Evolutionary conservation across 2,329 filamentous ascomycete species (phyloP), one percentile per base, ranked within the genome.

Genomic region (Trichophaea hybrida): DNA sequence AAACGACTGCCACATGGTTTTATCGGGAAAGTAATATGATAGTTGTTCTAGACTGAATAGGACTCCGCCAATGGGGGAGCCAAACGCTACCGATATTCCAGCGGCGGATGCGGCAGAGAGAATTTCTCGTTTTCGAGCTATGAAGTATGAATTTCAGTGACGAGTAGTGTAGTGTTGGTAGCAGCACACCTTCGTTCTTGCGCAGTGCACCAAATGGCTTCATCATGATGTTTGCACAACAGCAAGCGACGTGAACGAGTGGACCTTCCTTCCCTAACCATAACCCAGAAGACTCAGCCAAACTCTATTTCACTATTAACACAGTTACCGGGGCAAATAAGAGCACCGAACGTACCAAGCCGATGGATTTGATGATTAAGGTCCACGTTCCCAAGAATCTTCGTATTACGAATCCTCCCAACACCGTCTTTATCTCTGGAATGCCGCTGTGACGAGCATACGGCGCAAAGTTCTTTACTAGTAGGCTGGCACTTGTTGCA

Each of bases 1-100:
- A 70, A 98, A 98, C 69, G 89, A 95, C 72, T 96, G 93, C 93
- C 93, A 98, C 93, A 98, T 97, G 7, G 93, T 97, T 73, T 97
- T 97, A 73, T 97, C 91, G 0, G 93, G 91, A 68, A 97, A 97
- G 72, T 96, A 97, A 72, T 96, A 97, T 0, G 89, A 94, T 2
- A 97, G 76, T 78, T 94, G 88, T 80, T 95, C 91, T n/a, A 97
- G 80, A 73, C 88, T 94, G 75, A 97, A 97, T 17, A 97, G 75
- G 24, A 97, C 91, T 51, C 91, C 91, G 8, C 91, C 93, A 59
- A 97, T 94, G 6, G 90, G 90, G 5, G 90, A 88, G 34, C 90
- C 90, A 71, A 96, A 96, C 49, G 90, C 90, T 33, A 96, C 90
- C 1, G 89, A 94, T 44, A 96, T 94, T 43, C 90, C 90, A 5